These are phyloP conservation scores for Suillus variegatus DNA, from an alignment of 768 basidiomycete species.

Conservation along the genomic window DNA sequence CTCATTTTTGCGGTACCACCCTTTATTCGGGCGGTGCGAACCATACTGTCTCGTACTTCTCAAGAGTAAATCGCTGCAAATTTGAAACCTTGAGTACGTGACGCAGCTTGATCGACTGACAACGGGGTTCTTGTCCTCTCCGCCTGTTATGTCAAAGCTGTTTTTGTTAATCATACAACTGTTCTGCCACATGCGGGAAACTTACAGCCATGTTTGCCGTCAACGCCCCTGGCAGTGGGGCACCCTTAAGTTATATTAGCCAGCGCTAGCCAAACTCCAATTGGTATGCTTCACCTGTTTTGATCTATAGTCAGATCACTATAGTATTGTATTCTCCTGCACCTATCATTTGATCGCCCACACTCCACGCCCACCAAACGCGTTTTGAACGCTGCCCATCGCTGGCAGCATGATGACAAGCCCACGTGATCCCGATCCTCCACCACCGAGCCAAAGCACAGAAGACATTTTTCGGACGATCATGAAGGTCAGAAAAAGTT, in stretches of 20 bases:
- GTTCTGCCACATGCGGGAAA: constrained; percentile 21
- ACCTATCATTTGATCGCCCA: constrained; percentile 8
- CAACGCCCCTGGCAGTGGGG: background rate
- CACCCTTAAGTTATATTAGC: constrained; percentile 26
- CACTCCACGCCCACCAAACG: constrained; percentile 4
- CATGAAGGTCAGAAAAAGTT: constrained; percentile 67
- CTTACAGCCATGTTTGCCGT: constrained; percentile 20
- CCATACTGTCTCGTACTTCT: constrained; percentile 13
- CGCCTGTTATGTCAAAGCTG: background rate
- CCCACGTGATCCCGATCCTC: background rate
- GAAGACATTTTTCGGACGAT: constrained; percentile 65
- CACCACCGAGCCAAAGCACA: constrained; percentile 26
- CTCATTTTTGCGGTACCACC: constrained; percentile 15
- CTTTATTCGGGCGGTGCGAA: constrained; percentile 7
- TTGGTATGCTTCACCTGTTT: constrained; percentile 6
- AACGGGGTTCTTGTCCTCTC: constrained; percentile 2
- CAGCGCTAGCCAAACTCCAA: constrained; percentile 18
- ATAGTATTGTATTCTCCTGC: constrained; percentile 15
- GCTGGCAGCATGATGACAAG: background rate
- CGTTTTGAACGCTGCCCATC: background rate
- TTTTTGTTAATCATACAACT: constrained; percentile 13
- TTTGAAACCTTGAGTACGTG: background rate
- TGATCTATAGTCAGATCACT: constrained; percentile 5
- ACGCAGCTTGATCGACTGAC: background rate
- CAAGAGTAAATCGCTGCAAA: background rate